Percentiles rank a stretch among this genome's conserved stretches.
phyloP scores from a whole-genome alignment of 345 rosid species.

The Psidium friedrichsthalianum region DNA sequence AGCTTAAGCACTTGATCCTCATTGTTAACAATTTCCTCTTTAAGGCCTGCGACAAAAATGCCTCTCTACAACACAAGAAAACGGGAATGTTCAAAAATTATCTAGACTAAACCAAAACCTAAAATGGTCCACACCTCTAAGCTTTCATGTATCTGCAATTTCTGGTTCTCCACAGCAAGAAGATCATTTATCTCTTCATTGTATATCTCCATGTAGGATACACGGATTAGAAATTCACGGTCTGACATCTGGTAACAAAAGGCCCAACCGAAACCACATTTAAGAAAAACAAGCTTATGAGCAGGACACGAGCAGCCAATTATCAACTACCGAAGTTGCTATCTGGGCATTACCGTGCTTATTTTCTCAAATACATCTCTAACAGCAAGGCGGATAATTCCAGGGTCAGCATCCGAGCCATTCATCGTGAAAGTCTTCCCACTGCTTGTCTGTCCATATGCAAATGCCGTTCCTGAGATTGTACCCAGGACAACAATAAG shows the following conservation, averaged over 20 bases:
- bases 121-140: conserved; percentile 47
- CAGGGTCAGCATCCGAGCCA: conserved; percentile 68
- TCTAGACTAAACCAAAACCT: background rate
- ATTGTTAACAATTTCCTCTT: conserved; percentile 72
- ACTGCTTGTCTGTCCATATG: conserved; percentile 97
- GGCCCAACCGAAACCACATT: background rate
- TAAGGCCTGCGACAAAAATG: conserved; percentile 79
- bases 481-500: background rate
- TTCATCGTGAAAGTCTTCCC: conserved; percentile 98
- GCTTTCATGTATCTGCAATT: conserved; percentile 83
- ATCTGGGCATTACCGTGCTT: conserved; percentile 19
- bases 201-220: conserved; percentile 94
- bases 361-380: conserved; percentile 56
- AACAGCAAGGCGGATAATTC: conserved; percentile 68
- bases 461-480: conserved; percentile 81
- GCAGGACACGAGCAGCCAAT: background rate
- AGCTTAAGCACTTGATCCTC: conserved; percentile 82
- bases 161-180: conserved; percentile 66
- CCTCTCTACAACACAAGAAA: conserved; percentile 40
- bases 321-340: background rate
- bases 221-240: conserved; percentile 87
- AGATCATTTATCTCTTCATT: conserved; percentile 93
- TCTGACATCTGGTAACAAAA: conserved; percentile 42
- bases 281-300: background rate
- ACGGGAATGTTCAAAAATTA: background rate